Evolutionary conservation across 352 stramenopile genomes (phyloP).

Genomic region (Phytophthora cryptogea): DNA sequence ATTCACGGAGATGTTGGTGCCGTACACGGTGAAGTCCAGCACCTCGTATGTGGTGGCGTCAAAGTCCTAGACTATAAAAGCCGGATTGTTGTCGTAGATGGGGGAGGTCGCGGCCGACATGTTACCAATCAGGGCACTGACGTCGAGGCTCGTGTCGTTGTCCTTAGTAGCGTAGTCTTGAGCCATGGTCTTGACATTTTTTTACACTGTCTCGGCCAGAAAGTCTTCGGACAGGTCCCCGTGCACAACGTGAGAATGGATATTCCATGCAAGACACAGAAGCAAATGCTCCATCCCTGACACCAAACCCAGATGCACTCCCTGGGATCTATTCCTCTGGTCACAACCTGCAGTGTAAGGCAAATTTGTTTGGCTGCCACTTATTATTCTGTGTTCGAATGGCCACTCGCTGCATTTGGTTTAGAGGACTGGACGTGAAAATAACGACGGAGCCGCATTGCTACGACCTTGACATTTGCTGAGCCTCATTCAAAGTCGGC

Average conservation of each 20-base stretch:
- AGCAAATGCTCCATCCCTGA: no score
- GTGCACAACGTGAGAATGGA: conserved; percentile 47
- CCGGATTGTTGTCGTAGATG: conserved; percentile 90
- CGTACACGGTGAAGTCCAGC: conserved; percentile 77
- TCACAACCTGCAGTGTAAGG: no score
- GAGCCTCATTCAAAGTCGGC: conserved; percentile 6
- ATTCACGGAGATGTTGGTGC: conserved; percentile 53
- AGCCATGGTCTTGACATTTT: conserved; percentile 66
- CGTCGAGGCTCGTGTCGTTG: conserved; percentile 38
- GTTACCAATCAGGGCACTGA: conserved; percentile 72
- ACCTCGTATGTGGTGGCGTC: conserved; percentile 69
- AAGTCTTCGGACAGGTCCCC: conserved; percentile 51
- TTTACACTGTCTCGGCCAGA: conserved; percentile 51
- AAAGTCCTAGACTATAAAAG: conserved; percentile 85
- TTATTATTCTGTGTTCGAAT: no score
- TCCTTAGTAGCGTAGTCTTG: conserved; percentile 49
- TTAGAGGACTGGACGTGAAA: no score
- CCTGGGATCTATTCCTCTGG: no score
- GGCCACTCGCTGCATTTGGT: no score
- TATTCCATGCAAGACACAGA: no score
- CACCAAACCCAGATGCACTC: no score
- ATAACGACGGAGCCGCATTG: no score
- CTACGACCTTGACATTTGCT: no score
- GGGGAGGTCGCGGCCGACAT: conserved; percentile 83
- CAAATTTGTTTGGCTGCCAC: no score